Evolutionary conservation across 116 monocot species (phyloP), one percentile per base, ranked within the genome.

Genomic region (Iris pallida): DNA sequence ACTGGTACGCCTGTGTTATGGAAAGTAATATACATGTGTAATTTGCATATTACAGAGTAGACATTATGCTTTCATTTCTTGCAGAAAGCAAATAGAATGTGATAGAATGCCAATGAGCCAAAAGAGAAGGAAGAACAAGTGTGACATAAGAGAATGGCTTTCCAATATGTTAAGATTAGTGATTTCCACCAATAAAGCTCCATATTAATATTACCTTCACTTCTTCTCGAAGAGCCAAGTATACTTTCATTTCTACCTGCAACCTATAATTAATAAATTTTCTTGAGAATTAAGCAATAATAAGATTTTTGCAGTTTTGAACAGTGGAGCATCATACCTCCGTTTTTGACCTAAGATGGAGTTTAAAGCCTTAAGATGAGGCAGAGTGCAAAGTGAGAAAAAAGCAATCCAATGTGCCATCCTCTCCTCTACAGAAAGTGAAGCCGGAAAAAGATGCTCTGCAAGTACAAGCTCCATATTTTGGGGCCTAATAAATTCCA

Each of bases 391-490:
- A 77, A 75, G 73, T 41, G 89, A 86, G 79, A 70, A 92, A 71
- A 85, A 83, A 61, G 78, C 75, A 59, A 85, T 73, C 91, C 91
- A 96, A 51, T 91, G 96, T 11, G 53, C 73, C 57, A 77, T 77
- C 75, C 79, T 91, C n/a, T 91, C 85, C 71, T 83, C 73, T 42
- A 76, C 19, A 45, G 92, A 83, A 75, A 96, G 80, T 61, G 84
- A 81, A 63, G 76, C 63, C 61, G 92, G 89, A 61, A 96, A 96
- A n/a, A 96, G 76, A 46, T 96, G 86, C 46, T 86, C 81, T 59
- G 89, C 78, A 78, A 96, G 68, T 14, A 91, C 61, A 62, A 89
- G 64, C 70, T 96, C 92, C 83, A 96, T 82, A 69, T 73, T 83
- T 80, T 91, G 84, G 56, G 87, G 72, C 66, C 96, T 96, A 71